Percentiles rank a stretch among this genome's conserved stretches.
phyloP scores from a whole-genome alignment of 306 rosid species.

The Sechiopsis laciniata region DNA sequence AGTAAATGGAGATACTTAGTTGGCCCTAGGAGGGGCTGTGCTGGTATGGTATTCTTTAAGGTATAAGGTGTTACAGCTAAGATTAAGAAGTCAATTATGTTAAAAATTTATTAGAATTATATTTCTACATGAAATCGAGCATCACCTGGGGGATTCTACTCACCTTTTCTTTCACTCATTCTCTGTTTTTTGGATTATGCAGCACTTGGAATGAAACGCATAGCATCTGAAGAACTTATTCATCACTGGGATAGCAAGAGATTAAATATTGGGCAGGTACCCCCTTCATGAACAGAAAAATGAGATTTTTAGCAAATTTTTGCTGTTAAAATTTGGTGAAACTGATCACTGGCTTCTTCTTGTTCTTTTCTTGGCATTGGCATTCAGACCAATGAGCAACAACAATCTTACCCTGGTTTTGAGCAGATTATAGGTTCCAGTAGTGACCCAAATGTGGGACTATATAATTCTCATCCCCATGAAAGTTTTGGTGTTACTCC shows the following conservation, averaged over 20 bases:
- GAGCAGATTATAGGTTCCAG: constrained; percentile 47
- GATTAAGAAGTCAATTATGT: background rate
- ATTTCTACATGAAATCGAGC: background rate
- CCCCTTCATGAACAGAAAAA: background rate
- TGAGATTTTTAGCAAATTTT: constrained; percentile 12
- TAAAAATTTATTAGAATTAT: background rate
- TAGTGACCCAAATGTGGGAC: constrained; percentile 45
- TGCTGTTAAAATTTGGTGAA: constrained; percentile 8
- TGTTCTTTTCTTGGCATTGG: constrained; percentile 21
- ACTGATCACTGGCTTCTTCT: constrained; percentile 1
- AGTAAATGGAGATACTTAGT: background rate
- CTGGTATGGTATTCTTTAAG: background rate
- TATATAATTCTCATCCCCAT: constrained; percentile 37
- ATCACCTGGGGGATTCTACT: background rate
- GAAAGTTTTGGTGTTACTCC: constrained; percentile 38
- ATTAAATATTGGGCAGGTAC: constrained; percentile 67
- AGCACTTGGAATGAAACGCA: constrained; percentile 83
- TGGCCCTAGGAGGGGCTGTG: background rate
- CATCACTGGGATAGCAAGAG: constrained; percentile 85
- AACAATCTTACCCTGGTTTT: constrained; percentile 39
- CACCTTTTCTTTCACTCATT: background rate
- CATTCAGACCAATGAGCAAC: constrained; percentile 51
- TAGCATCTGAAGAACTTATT: constrained; percentile 83
- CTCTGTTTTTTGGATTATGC: constrained; percentile 27
- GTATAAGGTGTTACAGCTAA: background rate